phyloP scores from a whole-genome alignment of 352 stramenopile species.

The Globisporangium nunn region DNA sequence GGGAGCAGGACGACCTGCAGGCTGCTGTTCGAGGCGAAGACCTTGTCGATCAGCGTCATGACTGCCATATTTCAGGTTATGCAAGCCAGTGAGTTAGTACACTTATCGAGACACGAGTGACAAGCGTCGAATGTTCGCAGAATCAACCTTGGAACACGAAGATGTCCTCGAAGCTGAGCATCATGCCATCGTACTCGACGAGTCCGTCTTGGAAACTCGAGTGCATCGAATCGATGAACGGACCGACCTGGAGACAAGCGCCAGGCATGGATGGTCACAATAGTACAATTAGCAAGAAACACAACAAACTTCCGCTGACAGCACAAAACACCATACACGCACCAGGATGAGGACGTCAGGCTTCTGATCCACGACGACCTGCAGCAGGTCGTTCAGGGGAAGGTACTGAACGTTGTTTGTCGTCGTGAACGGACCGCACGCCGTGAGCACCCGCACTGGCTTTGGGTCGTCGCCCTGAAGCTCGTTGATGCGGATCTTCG shows the following conservation, averaged over 20 bases:
- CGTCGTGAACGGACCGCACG: slow-evolving; percentile 94
- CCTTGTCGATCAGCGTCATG: slow-evolving; percentile 65
- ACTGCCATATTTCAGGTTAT: slow-evolving; percentile 24
- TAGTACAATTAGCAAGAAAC: background rate
- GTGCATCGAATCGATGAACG: slow-evolving; percentile 95
- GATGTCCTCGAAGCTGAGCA: slow-evolving; percentile 79
- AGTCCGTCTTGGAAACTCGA: slow-evolving; percentile 81
- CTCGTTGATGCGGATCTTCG: slow-evolving; percentile 37
- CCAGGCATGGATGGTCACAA: background rate
- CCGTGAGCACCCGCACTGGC: slow-evolving; percentile 80
- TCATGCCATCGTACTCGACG: slow-evolving; percentile 72
- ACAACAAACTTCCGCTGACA: background rate
- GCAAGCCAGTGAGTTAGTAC: background rate
- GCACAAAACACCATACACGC: slow-evolving; percentile 7
- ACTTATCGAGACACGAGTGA: slow-evolving; percentile 1
- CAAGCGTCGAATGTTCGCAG: too few relatives aligned
- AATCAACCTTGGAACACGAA: slow-evolving; percentile 76
- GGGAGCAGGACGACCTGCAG: slow-evolving; percentile 93
- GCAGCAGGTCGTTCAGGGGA: slow-evolving; percentile 92
- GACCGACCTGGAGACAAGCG: slow-evolving; percentile 61
- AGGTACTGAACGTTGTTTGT: slow-evolving; percentile 92
- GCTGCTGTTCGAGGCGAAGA: slow-evolving; percentile 35
- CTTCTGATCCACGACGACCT: slow-evolving; percentile 63
- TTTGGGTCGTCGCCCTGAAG: slow-evolving; percentile 34
- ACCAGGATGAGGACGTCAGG: slow-evolving; percentile 94